These are phyloP conservation scores for Hebeloma cylindrosporum DNA, from an alignment of 768 basidiomycete genomes.

Conservation along the genomic window DNA sequence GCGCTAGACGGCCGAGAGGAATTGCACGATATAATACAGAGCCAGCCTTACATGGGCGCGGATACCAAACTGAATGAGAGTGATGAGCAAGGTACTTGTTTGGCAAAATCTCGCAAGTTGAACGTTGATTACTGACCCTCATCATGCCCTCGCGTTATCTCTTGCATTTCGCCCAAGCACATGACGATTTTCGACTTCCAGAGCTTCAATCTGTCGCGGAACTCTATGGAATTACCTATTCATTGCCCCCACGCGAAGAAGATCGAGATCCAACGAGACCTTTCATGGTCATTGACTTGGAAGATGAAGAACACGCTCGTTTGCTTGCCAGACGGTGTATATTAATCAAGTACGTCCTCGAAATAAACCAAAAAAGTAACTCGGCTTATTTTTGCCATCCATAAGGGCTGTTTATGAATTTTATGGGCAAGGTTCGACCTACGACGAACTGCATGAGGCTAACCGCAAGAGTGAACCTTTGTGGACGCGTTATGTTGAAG, in stretches of 20 bases:
- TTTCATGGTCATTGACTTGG: constrained; percentile 71
- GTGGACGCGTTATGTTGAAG: constrained; percentile 59
- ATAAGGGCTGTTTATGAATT: constrained; percentile 82
- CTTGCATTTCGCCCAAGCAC: constrained; percentile 77
- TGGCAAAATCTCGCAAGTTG: not conserved
- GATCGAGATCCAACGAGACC: constrained; percentile 59
- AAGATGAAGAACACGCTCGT: constrained; percentile 69
- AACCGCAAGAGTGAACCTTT: constrained; percentile 43
- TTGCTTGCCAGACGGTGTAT: constrained; percentile 78
- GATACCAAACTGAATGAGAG: too few relatives aligned
- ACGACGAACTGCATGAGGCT: constrained; percentile 65
- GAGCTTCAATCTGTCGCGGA: constrained; percentile 79
- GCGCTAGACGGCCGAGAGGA: not conserved
- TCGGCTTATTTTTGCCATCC: constrained; percentile 4
- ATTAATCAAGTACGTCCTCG: constrained; percentile 64
- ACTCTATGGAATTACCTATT: constrained; percentile 63
- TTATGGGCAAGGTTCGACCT: constrained; percentile 68
- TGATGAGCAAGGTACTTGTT: constrained; percentile 2
- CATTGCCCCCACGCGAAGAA: constrained; percentile 43
- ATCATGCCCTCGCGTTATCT: constrained; percentile 43
- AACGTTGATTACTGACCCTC: not conserved
- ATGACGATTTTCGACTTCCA: constrained; percentile 81
- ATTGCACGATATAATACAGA: too few relatives aligned
- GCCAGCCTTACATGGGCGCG: too few relatives aligned
- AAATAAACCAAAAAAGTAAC: constrained; percentile 4